Percentiles rank a stretch among this genome's conserved stretches.
These are phyloP conservation scores for Alternaria dauci DNA, from an alignment of 2,329 filamentous ascomycete genomes.

Conservation along the genomic window DNA sequence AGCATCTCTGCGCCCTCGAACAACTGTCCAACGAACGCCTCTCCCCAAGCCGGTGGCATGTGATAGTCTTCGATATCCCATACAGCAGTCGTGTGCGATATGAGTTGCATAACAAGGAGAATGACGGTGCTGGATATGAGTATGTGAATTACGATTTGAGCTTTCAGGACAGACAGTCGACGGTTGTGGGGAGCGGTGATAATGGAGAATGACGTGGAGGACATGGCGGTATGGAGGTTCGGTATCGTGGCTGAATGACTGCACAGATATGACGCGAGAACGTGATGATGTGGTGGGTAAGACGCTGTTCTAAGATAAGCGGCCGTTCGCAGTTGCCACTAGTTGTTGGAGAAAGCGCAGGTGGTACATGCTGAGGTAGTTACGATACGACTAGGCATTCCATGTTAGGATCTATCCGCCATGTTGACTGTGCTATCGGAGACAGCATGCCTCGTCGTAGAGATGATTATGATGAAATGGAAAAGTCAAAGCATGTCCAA, in stretches of 20 bases:
- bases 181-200: neutral
- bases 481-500: neutral
- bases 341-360: neutral
- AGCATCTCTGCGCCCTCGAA: neutral
- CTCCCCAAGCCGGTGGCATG: neutral
- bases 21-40: neutral
- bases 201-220: neutral
- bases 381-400: neutral
- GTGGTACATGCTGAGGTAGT: neutral
- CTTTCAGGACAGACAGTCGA: neutral
- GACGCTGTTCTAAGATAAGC: neutral
- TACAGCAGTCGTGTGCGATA: neutral
- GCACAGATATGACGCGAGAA: neutral
- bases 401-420: neutral
- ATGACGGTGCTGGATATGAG: neutral
- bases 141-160: neutral
- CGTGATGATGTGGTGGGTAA: neutral
- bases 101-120: neutral
- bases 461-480: neutral
- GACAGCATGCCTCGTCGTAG: neutral
- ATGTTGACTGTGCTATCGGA: neutral
- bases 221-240: neutral
- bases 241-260: neutral
- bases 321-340: neutral
- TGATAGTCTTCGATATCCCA: neutral